Evolutionary conservation across 208 protist genomes (phyloP).

Genomic region (Wallacemonas sp.): DNA sequence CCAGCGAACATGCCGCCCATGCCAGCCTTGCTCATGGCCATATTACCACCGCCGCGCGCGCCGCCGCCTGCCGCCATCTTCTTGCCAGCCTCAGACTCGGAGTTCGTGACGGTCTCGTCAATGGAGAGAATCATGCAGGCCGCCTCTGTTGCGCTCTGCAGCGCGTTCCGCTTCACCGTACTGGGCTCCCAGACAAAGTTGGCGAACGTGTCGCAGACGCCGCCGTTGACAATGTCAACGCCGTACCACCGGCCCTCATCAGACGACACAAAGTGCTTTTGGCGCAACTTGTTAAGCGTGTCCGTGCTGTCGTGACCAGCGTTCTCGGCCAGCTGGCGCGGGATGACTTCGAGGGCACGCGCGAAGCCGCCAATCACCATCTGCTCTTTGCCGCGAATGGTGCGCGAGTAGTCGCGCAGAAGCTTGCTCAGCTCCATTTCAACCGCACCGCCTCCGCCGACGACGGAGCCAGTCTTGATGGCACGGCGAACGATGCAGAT

Average conservation of each 20-base stretch:
- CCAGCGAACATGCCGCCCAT: slow-evolving; percentile 93
- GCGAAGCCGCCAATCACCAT: slow-evolving; percentile 99
- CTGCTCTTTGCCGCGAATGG: slow-evolving; percentile 99
- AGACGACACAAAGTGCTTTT: slow-evolving; percentile 92
- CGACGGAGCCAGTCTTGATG: slow-evolving; percentile 96
- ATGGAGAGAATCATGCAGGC: slow-evolving; percentile 99
- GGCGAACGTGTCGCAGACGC: slow-evolving; percentile 97
- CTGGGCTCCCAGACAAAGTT: slow-evolving; percentile 99
- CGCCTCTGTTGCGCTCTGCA: slow-evolving; percentile 99
- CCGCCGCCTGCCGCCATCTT: slow-evolving; percentile 74
- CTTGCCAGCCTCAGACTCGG: slow-evolving; percentile 89
- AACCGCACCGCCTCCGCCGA: slow-evolving; percentile 99
- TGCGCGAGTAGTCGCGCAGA: slow-evolving; percentile 96
- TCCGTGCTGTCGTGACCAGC: slow-evolving; percentile 99
- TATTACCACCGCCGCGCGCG: slow-evolving; percentile 53
- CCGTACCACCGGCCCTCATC: slow-evolving; percentile 93
- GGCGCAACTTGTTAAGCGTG: slow-evolving; percentile 99
- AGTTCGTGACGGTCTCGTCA: slow-evolving; percentile 99
- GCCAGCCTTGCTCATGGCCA: slow-evolving; percentile 87
- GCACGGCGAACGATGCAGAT: slow-evolving; percentile 99
- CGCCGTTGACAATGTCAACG: slow-evolving; percentile 98
- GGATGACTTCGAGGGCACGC: slow-evolving; percentile 99
- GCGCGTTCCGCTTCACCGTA: slow-evolving; percentile 98
- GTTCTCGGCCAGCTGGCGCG: slow-evolving; percentile 98
- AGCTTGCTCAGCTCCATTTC: slow-evolving; percentile 99